Base-by-base conservation (phyloP, 805 yeast species). In the Teunomyces aglyptinius region DNA sequence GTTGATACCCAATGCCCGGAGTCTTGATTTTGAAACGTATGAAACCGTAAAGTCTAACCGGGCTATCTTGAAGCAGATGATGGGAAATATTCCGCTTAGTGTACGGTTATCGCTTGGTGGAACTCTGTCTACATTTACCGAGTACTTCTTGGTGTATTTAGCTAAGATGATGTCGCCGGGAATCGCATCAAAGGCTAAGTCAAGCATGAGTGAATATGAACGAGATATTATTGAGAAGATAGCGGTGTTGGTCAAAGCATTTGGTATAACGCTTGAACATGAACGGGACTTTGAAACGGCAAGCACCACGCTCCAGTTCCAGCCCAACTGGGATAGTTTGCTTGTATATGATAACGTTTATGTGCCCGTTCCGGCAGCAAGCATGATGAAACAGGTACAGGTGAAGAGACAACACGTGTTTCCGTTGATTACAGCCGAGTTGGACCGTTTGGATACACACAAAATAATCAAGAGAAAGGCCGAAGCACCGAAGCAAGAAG, bases 231-330 rank as follows among this genome's bases (percentile, higher is more conserved):
- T 75, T 2, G 71, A 66, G 22, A 63, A 61, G 36, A 59, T 79
- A 2, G 66, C 77, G 2, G 58, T 54, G 4, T 56, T 78, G 2
- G 53, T 76, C 5, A 63, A 67, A 33, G 67, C 61, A 2, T 68
- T 76, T 42, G 73, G 70, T 20, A 53, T 82, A 27, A 57, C 52
- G 18, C 55, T 82, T 31, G 76, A 71, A 40, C 53, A 59, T 13
- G 63, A 61, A 31, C 57, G 67, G 26, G 75, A 72, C 48, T 45
- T 61, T 10, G 72, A 64, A 24, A 61, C 71, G 3, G 63, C 64
- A 24, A 55, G 54, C 43, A 47, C 53, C 1, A 49, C 56, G 7
- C 54, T 72, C 15, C 61, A 66, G 34, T 51, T 60, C 24, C 57
- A 61, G 12, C 76, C 76, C 5, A 61, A 64, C 44, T 62, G 73